Conservation (phyloP, 371 early-diverging fungal species). For the Neoconidiobolus thromboides region DNA sequence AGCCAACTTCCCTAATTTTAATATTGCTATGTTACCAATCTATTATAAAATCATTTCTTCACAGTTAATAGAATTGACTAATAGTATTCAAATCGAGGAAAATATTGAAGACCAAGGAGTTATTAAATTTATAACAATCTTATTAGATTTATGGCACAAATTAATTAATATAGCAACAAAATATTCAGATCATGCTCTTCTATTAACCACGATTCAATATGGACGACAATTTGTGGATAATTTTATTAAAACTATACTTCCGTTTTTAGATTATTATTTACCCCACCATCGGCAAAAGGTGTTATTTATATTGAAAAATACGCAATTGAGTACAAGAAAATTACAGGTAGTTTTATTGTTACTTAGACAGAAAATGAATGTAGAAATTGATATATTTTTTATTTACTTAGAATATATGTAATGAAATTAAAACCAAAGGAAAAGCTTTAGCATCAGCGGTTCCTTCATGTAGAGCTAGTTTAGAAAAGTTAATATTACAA, state of each 20-base stretch:
- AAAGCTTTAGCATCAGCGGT: constrained; percentile 34
- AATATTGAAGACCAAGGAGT: constrained; percentile 16
- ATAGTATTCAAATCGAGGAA: constrained; percentile 16
- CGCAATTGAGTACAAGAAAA: constrained; percentile 15
- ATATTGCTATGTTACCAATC: constrained; percentile 18
- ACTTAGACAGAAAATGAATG: background rate
- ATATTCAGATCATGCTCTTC: constrained; percentile 12
- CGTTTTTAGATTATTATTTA: constrained; percentile 39
- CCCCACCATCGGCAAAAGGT: constrained; percentile 26
- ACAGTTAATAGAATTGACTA: constrained; percentile 22
- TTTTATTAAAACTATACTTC: constrained; percentile 37
- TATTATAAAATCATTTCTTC: constrained; percentile 36
- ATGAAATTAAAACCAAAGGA: constrained; percentile 55
- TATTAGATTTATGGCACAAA: constrained; percentile 27
- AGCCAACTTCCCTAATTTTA: constrained; percentile 5
- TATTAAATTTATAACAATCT: constrained; percentile 16
- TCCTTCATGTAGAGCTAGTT: constrained; percentile 41
- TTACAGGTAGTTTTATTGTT: constrained; percentile 12
- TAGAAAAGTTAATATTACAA: constrained; percentile 55
- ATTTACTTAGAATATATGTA: constrained; percentile 37
- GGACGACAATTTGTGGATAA: constrained; percentile 38
- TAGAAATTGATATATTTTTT: background rate
- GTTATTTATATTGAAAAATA: constrained; percentile 17
- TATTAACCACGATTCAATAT: constrained; percentile 28
- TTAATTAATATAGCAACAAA: constrained; percentile 8